These are phyloP conservation scores for Gracilaria caudata DNA, from an alignment of 23 red algal genomes.

Conservation along the genomic window DNA sequence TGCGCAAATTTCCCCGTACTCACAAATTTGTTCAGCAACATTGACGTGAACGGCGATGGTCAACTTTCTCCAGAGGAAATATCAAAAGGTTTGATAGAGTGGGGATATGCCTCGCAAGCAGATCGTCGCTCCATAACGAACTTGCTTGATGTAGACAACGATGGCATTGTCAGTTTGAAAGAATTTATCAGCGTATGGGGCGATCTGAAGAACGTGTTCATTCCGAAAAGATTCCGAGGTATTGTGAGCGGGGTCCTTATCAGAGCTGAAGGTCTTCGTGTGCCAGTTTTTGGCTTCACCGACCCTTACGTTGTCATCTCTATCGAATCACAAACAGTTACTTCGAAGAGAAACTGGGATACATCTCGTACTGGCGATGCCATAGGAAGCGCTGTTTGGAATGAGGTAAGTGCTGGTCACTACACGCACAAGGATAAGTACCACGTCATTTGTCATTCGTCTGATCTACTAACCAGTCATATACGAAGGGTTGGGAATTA, in stretches of 20 bases:
- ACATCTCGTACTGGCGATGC: constrained; percentile 39
- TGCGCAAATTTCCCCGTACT: constrained; percentile 16
- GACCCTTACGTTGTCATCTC: constrained; percentile 60
- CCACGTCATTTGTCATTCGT: too few relatives aligned
- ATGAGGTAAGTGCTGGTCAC: constrained; percentile 49
- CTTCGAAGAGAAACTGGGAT: constrained; percentile 42
- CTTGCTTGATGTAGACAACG: constrained; percentile 37
- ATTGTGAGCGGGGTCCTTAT: constrained; percentile 45
- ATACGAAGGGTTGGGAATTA: constrained; percentile 52
- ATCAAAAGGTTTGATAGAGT: constrained; percentile 47
- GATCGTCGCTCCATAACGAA: constrained; percentile 39
- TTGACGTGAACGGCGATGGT: constrained; percentile 66
- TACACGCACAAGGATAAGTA: too few relatives aligned
- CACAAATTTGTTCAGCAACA: constrained; percentile 22
- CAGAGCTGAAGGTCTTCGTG: constrained; percentile 38
- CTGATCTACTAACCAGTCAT: background rate
- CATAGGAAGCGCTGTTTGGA: constrained; percentile 60
- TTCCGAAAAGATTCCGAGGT: constrained; percentile 47
- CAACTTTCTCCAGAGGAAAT: constrained; percentile 41
- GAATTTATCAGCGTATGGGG: constrained; percentile 63
- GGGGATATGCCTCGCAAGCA: constrained; percentile 55
- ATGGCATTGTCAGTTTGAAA: constrained; percentile 29
- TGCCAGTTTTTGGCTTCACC: constrained; percentile 33
- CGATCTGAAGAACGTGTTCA: constrained; percentile 35
- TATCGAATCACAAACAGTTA: constrained; percentile 45